A percentile compares a stretch with the other conserved stretches of the same genome.
Conservation (phyloP, 352 stramenopile genomes). For the Pythium rhizo-oryzae region DNA sequence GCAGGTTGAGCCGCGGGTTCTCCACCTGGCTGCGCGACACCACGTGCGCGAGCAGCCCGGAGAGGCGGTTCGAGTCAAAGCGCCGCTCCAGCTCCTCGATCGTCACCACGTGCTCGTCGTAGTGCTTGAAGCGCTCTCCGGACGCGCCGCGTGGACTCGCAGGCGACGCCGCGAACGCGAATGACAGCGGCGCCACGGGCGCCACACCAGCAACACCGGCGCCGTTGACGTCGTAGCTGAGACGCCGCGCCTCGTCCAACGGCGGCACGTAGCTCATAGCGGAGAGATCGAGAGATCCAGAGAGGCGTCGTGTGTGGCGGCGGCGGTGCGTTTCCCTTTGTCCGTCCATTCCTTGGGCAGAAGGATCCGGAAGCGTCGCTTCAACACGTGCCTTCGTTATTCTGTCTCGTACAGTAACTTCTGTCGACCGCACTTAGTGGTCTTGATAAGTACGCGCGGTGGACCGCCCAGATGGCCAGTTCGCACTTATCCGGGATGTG, state of each 20-base stretch:
- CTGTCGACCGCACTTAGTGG: constrained; percentile 15
- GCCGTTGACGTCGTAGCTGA: constrained; percentile 9
- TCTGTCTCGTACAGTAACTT: constrained; percentile 22
- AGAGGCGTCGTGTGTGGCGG: background rate
- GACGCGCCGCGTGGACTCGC: constrained; percentile 18
- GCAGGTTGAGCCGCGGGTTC: constrained; percentile 39
- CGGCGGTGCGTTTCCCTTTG: too few species aligned
- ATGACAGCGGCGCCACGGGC: constrained; percentile 18
- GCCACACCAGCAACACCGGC: background rate
- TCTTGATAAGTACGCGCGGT: constrained; percentile 11
- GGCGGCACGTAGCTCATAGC: constrained; percentile 4
- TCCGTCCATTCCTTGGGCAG: too few species aligned
- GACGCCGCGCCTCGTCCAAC: background rate
- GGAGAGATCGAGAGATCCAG: too few species aligned
- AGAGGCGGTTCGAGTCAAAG: constrained; percentile 36
- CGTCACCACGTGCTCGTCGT: constrained; percentile 51
- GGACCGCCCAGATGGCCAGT: background rate
- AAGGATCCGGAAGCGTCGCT: background rate
- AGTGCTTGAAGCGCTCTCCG: constrained; percentile 35
- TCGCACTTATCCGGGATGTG: constrained; percentile 22
- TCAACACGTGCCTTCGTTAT: constrained; percentile 17
- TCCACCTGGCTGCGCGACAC: constrained; percentile 37
- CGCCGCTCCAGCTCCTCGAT: constrained; percentile 51
- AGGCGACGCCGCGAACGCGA: constrained; percentile 19
- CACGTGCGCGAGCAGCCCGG: constrained; percentile 32